Conservation (phyloP, 176 grass and related monocot species). For the Lolium perenne region DNA sequence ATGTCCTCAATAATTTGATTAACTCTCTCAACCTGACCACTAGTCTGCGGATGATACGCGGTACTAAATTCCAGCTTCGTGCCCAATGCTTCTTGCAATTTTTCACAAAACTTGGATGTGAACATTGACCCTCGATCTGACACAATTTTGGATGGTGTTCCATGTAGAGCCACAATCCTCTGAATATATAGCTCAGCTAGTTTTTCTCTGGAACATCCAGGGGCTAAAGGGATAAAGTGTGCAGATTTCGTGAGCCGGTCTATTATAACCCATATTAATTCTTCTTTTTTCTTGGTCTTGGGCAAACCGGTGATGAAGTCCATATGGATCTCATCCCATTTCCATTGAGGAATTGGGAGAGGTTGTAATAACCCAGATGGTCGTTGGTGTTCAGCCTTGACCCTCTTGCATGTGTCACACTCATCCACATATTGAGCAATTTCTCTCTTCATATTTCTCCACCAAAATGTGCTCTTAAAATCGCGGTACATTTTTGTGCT, state of each 20-base stretch:
- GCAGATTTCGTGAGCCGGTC: neutral
- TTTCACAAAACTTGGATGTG: neutral
- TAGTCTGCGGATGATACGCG: neutral
- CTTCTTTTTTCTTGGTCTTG: neutral
- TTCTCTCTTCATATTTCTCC: neutral
- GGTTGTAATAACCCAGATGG: neutral
- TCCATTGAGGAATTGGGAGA: neutral
- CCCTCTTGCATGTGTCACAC: neutral
- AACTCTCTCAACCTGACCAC: neutral
- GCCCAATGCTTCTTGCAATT: neutral
- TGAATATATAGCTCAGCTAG: neutral
- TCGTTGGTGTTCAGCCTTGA: neutral
- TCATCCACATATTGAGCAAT: neutral
- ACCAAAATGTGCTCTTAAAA: neutral
- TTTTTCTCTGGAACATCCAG: neutral
- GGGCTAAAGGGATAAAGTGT: neutral
- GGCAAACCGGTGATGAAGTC: neutral
- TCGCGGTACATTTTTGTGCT: neutral
- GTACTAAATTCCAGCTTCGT: neutral
- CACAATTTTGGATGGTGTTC: too few relatives aligned
- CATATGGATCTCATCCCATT: neutral
- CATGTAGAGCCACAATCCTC: neutral
- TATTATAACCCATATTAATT: neutral
- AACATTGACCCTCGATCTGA: too few relatives aligned
- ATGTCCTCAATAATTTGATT: neutral